Conservation (phyloP, 192 early-diverging fungal genomes). For the Backusella tuberculispora region DNA sequence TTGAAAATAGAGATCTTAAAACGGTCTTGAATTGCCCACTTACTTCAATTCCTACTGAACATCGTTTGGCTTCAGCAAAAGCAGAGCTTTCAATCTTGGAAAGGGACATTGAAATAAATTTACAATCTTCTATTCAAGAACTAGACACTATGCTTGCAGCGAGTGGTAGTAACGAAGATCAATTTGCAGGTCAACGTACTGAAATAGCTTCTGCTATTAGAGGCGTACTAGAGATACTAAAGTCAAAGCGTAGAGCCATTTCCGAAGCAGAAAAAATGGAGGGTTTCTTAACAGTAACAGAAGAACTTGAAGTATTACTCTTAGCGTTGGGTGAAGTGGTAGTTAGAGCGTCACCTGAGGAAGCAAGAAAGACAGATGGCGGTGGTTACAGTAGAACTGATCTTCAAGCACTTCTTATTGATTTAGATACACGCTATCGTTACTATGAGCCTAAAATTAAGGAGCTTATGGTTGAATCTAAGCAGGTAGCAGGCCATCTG, state of each 20-base stretch:
- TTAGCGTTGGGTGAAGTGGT: slow-evolving; percentile 45
- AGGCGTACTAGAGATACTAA: slow-evolving; percentile 33
- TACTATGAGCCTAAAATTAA: slow-evolving; percentile 48
- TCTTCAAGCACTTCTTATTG: slow-evolving; percentile 44
- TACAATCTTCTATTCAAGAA: slow-evolving; percentile 30
- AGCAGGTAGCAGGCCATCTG: slow-evolving; percentile 26
- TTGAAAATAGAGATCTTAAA: slow-evolving; percentile 9
- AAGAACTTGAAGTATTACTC: slow-evolving; percentile 47
- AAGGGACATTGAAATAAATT: slow-evolving; percentile 33
- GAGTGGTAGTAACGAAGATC: slow-evolving; percentile 4
- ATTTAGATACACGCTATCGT: slow-evolving; percentile 46
- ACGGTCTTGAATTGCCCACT: slow-evolving; percentile 32
- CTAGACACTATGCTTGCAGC: slow-evolving; percentile 37
- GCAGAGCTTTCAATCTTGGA: slow-evolving; percentile 34
- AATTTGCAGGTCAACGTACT: slow-evolving; percentile 38
- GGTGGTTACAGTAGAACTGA: slow-evolving; percentile 27
- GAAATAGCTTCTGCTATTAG: slow-evolving; percentile 38
- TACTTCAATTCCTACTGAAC: slow-evolving; percentile 32
- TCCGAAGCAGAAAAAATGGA: slow-evolving; percentile 40
- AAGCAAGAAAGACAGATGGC: slow-evolving; percentile 13
- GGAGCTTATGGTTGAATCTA: slow-evolving; percentile 37
- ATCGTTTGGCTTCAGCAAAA: slow-evolving; percentile 29
- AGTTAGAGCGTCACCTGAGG: slow-evolving; percentile 22
- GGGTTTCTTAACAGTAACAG: slow-evolving; percentile 39
- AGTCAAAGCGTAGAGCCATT: slow-evolving; percentile 40